Base-by-base conservation (phyloP, 116 monocot genomes). In the Posidonia oceanica region DNA sequence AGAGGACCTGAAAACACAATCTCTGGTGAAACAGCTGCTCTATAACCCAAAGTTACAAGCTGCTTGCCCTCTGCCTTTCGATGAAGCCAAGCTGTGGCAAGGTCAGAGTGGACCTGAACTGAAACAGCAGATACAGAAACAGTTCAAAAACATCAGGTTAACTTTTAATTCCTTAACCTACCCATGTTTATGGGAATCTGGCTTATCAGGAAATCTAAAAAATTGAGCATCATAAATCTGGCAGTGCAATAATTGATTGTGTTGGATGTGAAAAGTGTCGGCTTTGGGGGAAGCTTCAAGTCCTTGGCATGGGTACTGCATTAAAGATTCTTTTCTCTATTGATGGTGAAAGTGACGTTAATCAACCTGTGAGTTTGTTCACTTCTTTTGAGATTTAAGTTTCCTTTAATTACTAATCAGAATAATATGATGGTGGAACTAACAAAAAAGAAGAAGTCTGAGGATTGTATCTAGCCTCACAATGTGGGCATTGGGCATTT, bases 221-320 rank as follows among this genome's bases (percentile, higher is more conserved):
- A 29, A 29, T 29, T 29, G 29, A 29, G 29, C 1, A 22, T 37
- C 16, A 21, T 65, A 51, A 4, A 54, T 63, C 36, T 71, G 67
- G 20, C 75, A 97, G 97, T 73, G 87, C 92, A 4, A 76, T 97
- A 77, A 97, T 97, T 87, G 97, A 97, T 68, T 97, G 97, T 75
- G 82, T 97, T 71, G 97, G 92, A 69, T 97, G 97, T 71, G 92
- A 97, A 75, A 97, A 97, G 73, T 97, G 97, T 41, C 89, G 97
- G 6, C 75, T 97, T 5, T 97, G 97, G 97, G 97, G 97, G n/a
- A 97, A 97, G 80, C 92, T 97, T 70, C 97, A 97, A 76, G 89
- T 97, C 82, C 89, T 89, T 69, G 97, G 97, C 70, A 92, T 97
- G 38, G 97, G 97, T 21, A 97, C 92, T 68, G 97, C 97, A 61